Evolutionary conservation across 768 basidiomycete species (phyloP).

Genomic region (Tulasnella calospora): DNA sequence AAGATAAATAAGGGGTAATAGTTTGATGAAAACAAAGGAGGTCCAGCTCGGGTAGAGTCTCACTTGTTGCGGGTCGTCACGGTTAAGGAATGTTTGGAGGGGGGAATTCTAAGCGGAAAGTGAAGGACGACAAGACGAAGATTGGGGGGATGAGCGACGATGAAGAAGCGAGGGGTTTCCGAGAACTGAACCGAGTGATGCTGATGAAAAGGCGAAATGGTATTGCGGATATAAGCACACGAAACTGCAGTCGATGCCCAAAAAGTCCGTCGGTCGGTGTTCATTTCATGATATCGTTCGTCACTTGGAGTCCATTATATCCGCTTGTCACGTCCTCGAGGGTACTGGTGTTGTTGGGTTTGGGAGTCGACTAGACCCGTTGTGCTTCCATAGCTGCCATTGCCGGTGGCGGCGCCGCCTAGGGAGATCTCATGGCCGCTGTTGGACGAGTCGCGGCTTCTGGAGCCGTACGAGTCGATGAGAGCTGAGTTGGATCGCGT

Average conservation of each 20-base stretch:
- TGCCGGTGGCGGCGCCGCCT: neutral
- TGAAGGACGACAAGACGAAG: neutral
- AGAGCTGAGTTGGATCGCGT: slow-evolving; percentile 4
- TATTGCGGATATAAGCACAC: neutral
- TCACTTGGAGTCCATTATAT: slow-evolving; percentile 4
- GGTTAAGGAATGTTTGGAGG: neutral
- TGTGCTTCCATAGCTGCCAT: slow-evolving; percentile 12
- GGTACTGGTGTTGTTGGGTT: neutral
- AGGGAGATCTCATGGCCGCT: slow-evolving; percentile 13
- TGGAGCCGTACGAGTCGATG: neutral
- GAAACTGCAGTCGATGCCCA: slow-evolving; percentile 5
- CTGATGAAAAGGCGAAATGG: neutral
- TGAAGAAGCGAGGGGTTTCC: neutral
- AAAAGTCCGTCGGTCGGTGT: neutral
- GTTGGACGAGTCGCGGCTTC: slow-evolving; percentile 21
- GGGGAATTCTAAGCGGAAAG: neutral
- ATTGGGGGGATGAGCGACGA: neutral
- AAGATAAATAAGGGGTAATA: slow-evolving; percentile 10
- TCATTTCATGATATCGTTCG: slow-evolving; percentile 3
- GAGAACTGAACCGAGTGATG: neutral
- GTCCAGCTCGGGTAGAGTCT: neutral
- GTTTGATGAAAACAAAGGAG: neutral
- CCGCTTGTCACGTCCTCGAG: neutral
- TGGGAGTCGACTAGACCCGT: neutral
- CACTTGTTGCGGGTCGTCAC: neutral